Conservation (phyloP, 768 basidiomycete genomes). For the Termitomyces heimii region DNA sequence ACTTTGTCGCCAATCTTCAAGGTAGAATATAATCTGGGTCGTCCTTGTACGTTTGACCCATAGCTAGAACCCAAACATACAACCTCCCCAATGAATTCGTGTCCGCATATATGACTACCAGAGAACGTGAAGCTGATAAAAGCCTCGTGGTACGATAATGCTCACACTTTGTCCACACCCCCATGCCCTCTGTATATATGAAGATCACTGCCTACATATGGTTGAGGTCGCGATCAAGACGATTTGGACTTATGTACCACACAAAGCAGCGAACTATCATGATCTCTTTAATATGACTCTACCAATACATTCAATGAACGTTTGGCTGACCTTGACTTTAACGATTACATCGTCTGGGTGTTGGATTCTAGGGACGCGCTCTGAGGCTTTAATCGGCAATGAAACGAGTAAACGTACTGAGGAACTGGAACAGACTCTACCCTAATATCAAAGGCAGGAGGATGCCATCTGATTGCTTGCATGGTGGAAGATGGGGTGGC, state of each 20-base stretch:
- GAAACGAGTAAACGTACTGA: slow-evolving; percentile 20
- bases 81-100: slow-evolving; percentile 75
- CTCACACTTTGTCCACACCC: slow-evolving; percentile 47
- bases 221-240: not conserved
- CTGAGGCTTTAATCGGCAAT: not conserved
- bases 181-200: slow-evolving; percentile 69
- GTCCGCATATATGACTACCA: slow-evolving; percentile 59
- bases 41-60: slow-evolving; percentile 30
- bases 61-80: slow-evolving; percentile 61
- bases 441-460: slow-evolving; percentile 64
- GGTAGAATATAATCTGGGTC: slow-evolving; percentile 58
- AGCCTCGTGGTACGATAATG: not conserved
- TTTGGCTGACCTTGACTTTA: slow-evolving; percentile 52
- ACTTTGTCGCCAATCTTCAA: slow-evolving; percentile 72
- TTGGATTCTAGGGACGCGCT: slow-evolving; percentile 39
- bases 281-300: not conserved
- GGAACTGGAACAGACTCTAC: slow-evolving; percentile 61
- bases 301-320: not conserved
- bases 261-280: slow-evolving; percentile 55
- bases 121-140: not conserved
- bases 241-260: slow-evolving; percentile 32
- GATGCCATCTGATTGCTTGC: slow-evolving; percentile 57
- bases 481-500: slow-evolving; percentile 4
- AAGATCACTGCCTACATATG: slow-evolving; percentile 53
- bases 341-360: slow-evolving; percentile 76